Evolutionary conservation across 257 asterid species (phyloP), one percentile per base, ranked within the genome.

Genomic region (Nicotiana noctiflora): DNA sequence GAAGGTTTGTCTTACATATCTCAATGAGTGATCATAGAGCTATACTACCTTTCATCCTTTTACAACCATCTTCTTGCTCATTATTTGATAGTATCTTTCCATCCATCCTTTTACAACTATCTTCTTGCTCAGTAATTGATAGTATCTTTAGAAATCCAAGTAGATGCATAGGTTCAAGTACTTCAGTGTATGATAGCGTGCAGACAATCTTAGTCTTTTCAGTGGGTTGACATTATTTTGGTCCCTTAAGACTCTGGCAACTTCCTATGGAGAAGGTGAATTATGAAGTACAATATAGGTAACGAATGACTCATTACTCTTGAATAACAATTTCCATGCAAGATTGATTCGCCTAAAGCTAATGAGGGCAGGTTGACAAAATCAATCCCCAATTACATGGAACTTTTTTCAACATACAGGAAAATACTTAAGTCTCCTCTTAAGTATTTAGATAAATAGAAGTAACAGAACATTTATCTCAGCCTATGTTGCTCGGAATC

Each of bases 1-100:
- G 84, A 93, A 92, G 99, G 99, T 95, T 80, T 9, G 57, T 77
- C n/a, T 81, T 37, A 9, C 25, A 51, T 15, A n/a, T 61, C 46
- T 63, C 32, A 8, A 63, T 59, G 4, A 8, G 51, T 59, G 4
- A 64, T 65, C 70, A 23, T 57, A 29, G 44, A 37, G 13, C 72
- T 6, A 21, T 27, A 62, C 31, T 8, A 37, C 44, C 37, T 44
- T 85, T 78, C 29, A 56, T 32, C 70, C n/a, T 76, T 18, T 17
- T 3, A 44, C 49, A 34, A 27, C 25, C 37, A 18, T 44, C 62
- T 17, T 80, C 3, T 37, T 67, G 17, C 62, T 59, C 67, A 32
- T 27, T 56, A 23, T 13, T 46, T 77, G 75, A 31, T 65, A 7
- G 49, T 65, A 31, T 65, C 25, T 15, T 77, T 25, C 44, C 37